Base-by-base conservation (phyloP, 2,329 filamentous ascomycete genomes). In the Chrysoporthe cubensis region DNA sequence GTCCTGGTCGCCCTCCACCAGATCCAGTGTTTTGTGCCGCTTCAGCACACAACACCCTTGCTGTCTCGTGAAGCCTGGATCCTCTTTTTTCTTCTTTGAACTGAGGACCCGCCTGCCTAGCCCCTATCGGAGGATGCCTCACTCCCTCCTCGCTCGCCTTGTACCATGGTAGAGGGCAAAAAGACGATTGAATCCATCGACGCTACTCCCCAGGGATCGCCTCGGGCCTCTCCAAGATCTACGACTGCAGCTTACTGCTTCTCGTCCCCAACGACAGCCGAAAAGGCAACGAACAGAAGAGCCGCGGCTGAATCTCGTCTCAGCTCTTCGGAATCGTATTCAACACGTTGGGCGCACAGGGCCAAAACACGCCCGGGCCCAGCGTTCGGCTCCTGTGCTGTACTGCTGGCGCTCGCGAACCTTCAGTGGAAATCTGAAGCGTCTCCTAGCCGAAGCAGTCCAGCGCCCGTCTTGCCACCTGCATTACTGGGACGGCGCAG, bases 51-150 rank as follows among this genome's bases (percentile, higher is more conserved):
- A 44, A 26, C 44, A 66, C 48, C 67, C 67, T 62, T 60, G 67
- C n/a, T 54, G 64, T 66, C 58, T 63, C 64, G 65, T 66, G 59
- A 64, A 59, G 64, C 67, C 62, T 60, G 61, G 44, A 62, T 68
- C 34, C 64, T 34, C 50, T 54, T 58, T 59, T 37, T 61, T 13
- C 7, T 58, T 59, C 26, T 61, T 13, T 7, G 14, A 66, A n/a
- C n/a, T 50, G 59, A 44, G 67, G 62, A 56, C 64, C 64, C 46
- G 60, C 67, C 61, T 46, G 56, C 56, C 44, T 54, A 66, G 13
- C 64, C 67, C 64, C 67, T 69, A 63, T 66, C 54, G 66, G 59
- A 66, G 50, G 46, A 58, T 63, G 67, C 46, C 44, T 62, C 62
- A 44, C 64, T 58, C 50, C 48, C 60, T 11, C 48, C 13, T 11